phyloP scores from a whole-genome alignment of 495 filamentous ascomycete species.

The Talaromyces liani region DNA sequence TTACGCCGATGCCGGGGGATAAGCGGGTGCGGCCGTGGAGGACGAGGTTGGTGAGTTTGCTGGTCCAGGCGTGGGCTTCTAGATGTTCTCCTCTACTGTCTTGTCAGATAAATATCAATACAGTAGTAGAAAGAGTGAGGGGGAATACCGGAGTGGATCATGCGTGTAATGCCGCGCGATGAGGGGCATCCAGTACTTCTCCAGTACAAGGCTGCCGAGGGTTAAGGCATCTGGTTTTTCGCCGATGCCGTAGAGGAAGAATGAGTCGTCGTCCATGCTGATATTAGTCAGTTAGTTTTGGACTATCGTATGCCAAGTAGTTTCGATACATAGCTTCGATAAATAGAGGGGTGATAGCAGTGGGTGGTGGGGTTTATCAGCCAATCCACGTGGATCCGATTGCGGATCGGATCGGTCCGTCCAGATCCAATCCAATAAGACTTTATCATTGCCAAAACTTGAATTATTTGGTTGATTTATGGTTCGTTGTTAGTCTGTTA shows the following conservation, averaged over 20 bases:
- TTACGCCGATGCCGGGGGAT: constrained; percentile 13
- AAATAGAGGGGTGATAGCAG: neutral
- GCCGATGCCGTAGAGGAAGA: constrained; percentile 21
- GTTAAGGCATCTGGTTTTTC: constrained; percentile 21
- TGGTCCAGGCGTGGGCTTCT: constrained; percentile 14
- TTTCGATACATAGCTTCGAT: neutral
- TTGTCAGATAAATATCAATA: neutral
- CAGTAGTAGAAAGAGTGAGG: neutral
- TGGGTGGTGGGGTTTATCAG: neutral
- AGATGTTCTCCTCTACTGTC: constrained; percentile 13
- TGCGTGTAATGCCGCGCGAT: constrained; percentile 21
- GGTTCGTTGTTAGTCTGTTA: neutral
- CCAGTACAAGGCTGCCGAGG: constrained; percentile 18
- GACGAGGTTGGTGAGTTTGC: constrained; percentile 13
- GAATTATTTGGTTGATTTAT: neutral
- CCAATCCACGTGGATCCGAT: neutral
- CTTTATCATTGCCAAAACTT: neutral
- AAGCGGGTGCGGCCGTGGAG: constrained; percentile 17
- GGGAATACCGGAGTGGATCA: constrained; percentile 12
- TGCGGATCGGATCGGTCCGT: constrained; percentile 1
- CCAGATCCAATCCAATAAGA: neutral
- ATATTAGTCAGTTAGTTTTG: neutral
- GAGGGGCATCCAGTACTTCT: constrained; percentile 24
- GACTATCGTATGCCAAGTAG: neutral
- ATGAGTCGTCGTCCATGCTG: constrained; percentile 17